Percentiles rank a stretch among this genome's conserved stretches.
These are phyloP conservation scores for Oryza meyeriana DNA, from an alignment of 176 grass and related monocot genomes.

Conservation along the genomic window DNA sequence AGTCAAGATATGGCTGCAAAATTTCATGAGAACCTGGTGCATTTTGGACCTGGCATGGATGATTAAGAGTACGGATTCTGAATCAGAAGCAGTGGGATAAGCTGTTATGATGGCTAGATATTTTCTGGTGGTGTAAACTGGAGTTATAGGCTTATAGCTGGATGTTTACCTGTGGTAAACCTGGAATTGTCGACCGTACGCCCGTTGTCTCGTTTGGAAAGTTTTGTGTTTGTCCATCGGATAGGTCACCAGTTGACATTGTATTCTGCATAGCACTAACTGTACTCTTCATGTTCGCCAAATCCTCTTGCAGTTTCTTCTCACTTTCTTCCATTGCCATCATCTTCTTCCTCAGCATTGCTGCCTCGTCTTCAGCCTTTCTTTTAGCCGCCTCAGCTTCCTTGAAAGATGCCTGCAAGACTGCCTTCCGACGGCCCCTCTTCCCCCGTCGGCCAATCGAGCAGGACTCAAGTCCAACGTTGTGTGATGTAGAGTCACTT, in stretches of 20 bases:
- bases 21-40: not conserved
- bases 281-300: constrained; percentile 24
- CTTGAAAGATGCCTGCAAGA: constrained; percentile 28
- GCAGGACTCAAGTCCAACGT: constrained; percentile 18
- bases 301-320: constrained; percentile 44
- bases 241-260: not conserved
- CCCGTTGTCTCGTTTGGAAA: not conserved
- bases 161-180: constrained; percentile 5
- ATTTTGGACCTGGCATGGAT: not conserved
- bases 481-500: not conserved
- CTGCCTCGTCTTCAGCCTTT: constrained; percentile 46
- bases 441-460: not conserved
- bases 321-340: constrained; percentile 49
- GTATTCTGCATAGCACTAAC: constrained; percentile 16
- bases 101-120: not conserved
- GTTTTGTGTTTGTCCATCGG: not conserved
- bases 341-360: constrained; percentile 48
- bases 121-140: not conserved
- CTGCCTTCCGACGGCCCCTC: not conserved
- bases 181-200: not conserved
- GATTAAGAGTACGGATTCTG: not conserved
- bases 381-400: constrained; percentile 52
- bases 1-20: not conserved
- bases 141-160: not conserved
- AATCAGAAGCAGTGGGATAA: not conserved